A percentile compares a stretch with the other conserved stretches of the same genome.
Evolutionary conservation across 1,284 basidiomycete species (phyloP).

Genomic region (Tylopilus sp.): DNA sequence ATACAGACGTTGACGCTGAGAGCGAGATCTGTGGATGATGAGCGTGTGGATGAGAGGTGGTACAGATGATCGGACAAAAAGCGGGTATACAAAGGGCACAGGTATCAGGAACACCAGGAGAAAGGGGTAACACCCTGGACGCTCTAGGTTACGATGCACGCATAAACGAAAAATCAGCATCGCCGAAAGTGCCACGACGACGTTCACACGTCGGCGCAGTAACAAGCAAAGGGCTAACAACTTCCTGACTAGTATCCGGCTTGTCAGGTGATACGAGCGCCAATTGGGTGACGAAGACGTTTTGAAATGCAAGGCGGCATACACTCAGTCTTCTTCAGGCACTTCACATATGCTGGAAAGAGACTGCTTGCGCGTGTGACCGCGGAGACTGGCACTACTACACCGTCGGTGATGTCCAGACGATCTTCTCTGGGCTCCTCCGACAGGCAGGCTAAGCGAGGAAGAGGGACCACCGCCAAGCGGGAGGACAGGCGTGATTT

Average conservation of each 20-base stretch:
- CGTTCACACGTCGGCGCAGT: conserved; percentile 20
- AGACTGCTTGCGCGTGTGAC: conserved; percentile 32
- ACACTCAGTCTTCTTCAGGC: conserved; percentile 30
- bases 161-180: conserved; percentile 27
- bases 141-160: conserved; percentile 14
- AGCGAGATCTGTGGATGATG: conserved; percentile 19
- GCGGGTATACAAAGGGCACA: conserved; percentile 32
- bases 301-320: background rate
- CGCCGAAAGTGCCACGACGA: conserved; percentile 14
- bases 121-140: conserved; percentile 14
- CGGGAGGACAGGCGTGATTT: conserved; percentile 29
- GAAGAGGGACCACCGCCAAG: conserved; percentile 14
- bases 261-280: conserved; percentile 15
- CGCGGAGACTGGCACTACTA: conserved; percentile 34
- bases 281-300: background rate
- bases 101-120: conserved; percentile 31
- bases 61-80: conserved; percentile 27
- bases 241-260: conserved; percentile 25
- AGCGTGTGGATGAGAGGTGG: conserved; percentile 20
- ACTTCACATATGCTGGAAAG: conserved; percentile 34
- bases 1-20: conserved; percentile 20
- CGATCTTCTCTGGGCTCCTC: conserved; percentile 17
- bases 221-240: conserved; percentile 14
- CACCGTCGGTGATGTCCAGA: conserved; percentile 30
- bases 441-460: conserved; percentile 6